These are phyloP conservation scores for Vachellia collinsii DNA, from an alignment of 306 rosid species.

Conservation along the genomic window DNA sequence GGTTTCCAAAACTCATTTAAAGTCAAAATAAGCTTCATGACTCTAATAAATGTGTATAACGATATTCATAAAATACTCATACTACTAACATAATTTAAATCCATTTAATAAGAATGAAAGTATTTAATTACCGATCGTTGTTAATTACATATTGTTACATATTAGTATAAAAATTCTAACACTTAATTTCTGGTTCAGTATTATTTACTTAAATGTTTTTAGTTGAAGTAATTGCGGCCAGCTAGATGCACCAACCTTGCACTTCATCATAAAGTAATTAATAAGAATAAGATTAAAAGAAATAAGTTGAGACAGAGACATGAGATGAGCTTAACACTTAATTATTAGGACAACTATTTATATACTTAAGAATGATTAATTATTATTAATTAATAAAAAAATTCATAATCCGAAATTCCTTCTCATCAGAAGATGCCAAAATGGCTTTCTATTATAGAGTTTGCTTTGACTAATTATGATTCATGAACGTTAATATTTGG, in stretches of 20 bases:
- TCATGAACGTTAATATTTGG: not conserved
- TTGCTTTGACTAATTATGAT: constrained; percentile 31
- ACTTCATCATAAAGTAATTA: not conserved
- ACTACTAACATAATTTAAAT: not conserved
- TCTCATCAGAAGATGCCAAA: constrained; percentile 19
- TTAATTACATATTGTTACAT: no score
- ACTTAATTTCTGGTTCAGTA: not conserved
- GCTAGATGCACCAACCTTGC: constrained; percentile 18
- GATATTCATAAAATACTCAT: not conserved
- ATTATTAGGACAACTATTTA: constrained; percentile 23
- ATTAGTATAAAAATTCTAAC: not conserved
- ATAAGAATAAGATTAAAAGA: not conserved
- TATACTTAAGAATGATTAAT: not conserved
- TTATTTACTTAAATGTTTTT: not conserved
- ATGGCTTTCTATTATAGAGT: constrained; percentile 20
- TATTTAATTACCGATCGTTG: no score
- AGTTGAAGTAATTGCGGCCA: constrained; percentile 13
- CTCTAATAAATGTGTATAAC: no score
- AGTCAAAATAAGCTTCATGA: no score
- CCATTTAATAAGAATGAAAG: not conserved
- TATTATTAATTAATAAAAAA: not conserved
- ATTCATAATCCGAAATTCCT: constrained; percentile 39
- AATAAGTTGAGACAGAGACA: not conserved
- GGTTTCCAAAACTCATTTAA: not conserved
- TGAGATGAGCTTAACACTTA: constrained; percentile 17